A percentile compares a stretch with the other conserved stretches of the same genome.
These are phyloP conservation scores for Hymenochaete sp. DNA, from an alignment of 1,284 basidiomycete genomes.

Conservation along the genomic window DNA sequence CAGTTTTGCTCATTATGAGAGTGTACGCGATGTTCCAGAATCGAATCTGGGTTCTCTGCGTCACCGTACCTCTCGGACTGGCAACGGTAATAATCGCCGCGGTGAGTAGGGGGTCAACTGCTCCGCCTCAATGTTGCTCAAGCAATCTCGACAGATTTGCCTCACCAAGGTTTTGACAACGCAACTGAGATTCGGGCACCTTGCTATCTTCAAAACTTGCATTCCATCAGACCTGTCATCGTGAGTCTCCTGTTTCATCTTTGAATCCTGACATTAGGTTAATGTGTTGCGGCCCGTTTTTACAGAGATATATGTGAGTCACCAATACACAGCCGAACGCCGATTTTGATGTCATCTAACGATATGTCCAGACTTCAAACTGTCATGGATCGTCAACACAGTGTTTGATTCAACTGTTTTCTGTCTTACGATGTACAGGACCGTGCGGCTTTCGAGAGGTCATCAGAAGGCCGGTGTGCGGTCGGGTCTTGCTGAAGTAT, in stretches of 20 bases:
- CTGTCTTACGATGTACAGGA: conserved; percentile 11
- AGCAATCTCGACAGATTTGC: background rate
- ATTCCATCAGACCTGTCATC: conserved; percentile 6
- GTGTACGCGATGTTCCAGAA: conserved; percentile 11
- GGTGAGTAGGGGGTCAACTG: background rate
- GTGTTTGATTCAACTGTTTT: conserved; percentile 11
- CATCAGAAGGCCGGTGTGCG: conserved; percentile 5
- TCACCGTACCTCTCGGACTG: conserved; percentile 8
- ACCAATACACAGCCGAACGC: background rate
- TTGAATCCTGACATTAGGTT: background rate
- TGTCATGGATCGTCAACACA: conserved; percentile 9
- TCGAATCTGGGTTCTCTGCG: conserved; percentile 10
- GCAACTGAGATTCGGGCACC: conserved; percentile 9
- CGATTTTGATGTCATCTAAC: background rate
- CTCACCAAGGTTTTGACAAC: conserved; percentile 3
- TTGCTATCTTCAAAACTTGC: conserved; percentile 8
- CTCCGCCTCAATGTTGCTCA: background rate
- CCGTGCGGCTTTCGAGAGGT: background rate
- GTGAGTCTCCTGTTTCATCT: background rate
- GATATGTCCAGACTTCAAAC: conserved; percentile 9
- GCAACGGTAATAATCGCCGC: conserved; percentile 6
- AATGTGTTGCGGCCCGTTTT: background rate
- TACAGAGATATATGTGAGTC: background rate
- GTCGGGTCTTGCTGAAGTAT: conserved; percentile 3
- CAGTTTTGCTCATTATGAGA: conserved; percentile 14